Evolutionary conservation across 78 protist species (phyloP).

Genomic region (Dictyostelium intermedium): DNA sequence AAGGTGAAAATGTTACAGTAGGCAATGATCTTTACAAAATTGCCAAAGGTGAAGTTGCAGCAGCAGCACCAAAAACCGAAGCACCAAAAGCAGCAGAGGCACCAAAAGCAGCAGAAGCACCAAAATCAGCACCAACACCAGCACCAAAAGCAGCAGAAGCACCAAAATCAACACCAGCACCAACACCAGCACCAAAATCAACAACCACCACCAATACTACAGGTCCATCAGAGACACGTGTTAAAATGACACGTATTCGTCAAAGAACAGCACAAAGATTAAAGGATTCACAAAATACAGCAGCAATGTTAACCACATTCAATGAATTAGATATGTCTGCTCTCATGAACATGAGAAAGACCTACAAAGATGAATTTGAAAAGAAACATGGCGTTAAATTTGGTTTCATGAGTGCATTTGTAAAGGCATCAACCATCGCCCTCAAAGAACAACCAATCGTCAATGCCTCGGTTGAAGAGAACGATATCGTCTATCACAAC

Average conservation of each 20-base stretch:
- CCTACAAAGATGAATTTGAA: conserved; percentile 94
- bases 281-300: conserved; percentile 96
- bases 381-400: conserved; percentile 98
- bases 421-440: conserved; percentile 94
- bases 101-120: background rate
- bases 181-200: conserved; percentile 53
- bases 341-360: conserved; percentile 90
- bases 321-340: conserved; percentile 97
- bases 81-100: conserved; percentile 45
- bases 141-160: conserved; percentile 56
- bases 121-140: conserved; percentile 26
- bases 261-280: conserved; percentile 94
- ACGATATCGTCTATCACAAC: conserved; percentile 95
- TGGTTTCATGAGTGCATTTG: conserved; percentile 98
- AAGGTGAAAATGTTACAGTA: conserved; percentile 88
- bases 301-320: conserved; percentile 99
- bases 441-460: conserved; percentile 91
- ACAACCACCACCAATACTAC: conserved; percentile 54
- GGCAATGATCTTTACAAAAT: conserved; percentile 81
- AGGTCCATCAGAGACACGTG: conserved; percentile 52
- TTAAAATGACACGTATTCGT: conserved; percentile 95
- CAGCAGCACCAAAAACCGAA: conserved; percentile 20
- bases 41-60: conserved; percentile 82
- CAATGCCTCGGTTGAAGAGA: conserved; percentile 90
- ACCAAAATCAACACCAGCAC: conserved; percentile 59